Base-by-base conservation (phyloP, 495 filamentous ascomycete genomes). In the Astrocystis sublimbata region DNA sequence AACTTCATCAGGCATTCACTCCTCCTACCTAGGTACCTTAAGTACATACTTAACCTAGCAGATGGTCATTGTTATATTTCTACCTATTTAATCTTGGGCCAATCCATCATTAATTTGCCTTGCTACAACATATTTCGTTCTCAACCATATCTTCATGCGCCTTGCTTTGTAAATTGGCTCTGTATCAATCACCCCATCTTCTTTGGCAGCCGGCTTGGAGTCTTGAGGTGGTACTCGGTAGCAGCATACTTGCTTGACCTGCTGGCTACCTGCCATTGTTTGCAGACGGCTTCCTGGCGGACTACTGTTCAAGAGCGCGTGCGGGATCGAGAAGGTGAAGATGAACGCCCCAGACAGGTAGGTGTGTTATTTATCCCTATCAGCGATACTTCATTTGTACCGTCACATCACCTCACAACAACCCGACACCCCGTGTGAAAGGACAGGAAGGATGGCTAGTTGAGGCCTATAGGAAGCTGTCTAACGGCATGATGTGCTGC, bases 311-410 rank as follows among this genome's bases (percentile, higher is more conserved):
- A 28, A 19, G 40, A 26, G 21, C 35, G 42, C 50, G 13, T 26
- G 30, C 43, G 10, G n/a, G n/a, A 10, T 40, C 17, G 4, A 24
- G 24, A 52, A 12, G 10, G 24, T 40, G 72, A 83, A 71, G 21
- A 90, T 90, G 88, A 91, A 91, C 73, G 88, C 88, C 2, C 88
- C 88, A 23, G 88, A 91, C 67, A 79, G 88, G 88, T 84, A 59
- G 65, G 82, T 76, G 15, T 58, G n/a, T n/a, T n/a, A n/a, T n/a
- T n/a, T 66, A 40, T 61, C 60, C 46, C 40, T 62, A 21, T 45
- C 30, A 45, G 54, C 17, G 40, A 41, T 58, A 8, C 41, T 35
- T 31, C 45, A 23, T 50, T 23, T n/a, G 6, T 36, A 26, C 47
- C n/a, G n/a, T 36, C 30, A 35, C 8, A 1, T 35, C 15, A 12